Conservation (phyloP, 2,329 filamentous ascomycete species). For the Bipolaris oryzae region DNA sequence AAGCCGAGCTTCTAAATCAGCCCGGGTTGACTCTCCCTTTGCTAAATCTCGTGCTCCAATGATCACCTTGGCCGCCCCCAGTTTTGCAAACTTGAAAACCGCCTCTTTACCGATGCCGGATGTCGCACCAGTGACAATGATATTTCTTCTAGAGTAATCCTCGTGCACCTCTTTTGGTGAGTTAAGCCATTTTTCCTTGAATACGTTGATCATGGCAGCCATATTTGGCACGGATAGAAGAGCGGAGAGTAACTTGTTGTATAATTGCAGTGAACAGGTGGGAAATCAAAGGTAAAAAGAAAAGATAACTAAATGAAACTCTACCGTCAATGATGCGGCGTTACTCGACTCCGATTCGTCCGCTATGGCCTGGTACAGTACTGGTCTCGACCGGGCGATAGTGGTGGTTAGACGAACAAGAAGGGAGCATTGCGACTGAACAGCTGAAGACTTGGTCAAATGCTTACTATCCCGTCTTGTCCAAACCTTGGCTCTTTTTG, state of each 20-base stretch:
- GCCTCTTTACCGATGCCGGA: conserved; percentile 50
- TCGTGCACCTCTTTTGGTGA: conserved; percentile 43
- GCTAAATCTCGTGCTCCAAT: conserved; percentile 43
- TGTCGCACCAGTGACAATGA: conserved; percentile 55
- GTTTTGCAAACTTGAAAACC: conserved; percentile 44
- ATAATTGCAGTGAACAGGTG: not conserved
- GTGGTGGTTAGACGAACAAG: not conserved
- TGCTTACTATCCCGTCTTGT: not conserved
- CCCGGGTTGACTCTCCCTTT: conserved; percentile 47
- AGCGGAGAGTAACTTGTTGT: not conserved
- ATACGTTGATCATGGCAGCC: conserved; percentile 30
- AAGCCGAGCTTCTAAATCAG: conserved; percentile 34
- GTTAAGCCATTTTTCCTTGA: conserved; percentile 43
- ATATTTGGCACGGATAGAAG: not conserved
- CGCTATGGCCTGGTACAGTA: not conserved
- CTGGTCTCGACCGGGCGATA: not conserved
- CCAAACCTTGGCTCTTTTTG: not conserved
- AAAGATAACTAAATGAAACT: conserved; percentile 47
- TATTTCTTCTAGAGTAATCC: conserved; percentile 46
- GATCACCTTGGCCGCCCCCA: conserved; percentile 48
- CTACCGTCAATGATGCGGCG: conserved; percentile 6
- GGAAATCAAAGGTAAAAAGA: not conserved
- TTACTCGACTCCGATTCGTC: conserved; percentile 22
- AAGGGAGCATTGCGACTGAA: not conserved
- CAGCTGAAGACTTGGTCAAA: not conserved